Evolutionary conservation across 2,329 filamentous ascomycete genomes (phyloP).

Genomic region (Botrytis pseudocinerea): DNA sequence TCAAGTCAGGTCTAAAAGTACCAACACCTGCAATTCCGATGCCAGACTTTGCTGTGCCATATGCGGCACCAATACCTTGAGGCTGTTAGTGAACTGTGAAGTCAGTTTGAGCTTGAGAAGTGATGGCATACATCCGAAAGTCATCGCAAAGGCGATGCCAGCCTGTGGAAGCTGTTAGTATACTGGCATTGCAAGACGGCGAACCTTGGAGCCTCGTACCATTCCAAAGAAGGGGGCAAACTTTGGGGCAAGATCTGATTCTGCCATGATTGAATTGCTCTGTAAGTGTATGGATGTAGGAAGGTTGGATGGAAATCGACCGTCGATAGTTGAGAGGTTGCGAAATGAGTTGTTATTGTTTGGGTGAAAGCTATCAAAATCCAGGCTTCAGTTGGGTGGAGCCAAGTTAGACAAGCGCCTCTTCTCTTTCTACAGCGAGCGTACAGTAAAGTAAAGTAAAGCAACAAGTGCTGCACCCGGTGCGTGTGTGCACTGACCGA

Average conservation of each 20-base stretch:
- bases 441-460: no score
- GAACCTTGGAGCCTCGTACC: slow-evolving; percentile 54
- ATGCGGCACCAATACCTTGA: slow-evolving; percentile 67
- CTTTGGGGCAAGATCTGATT: slow-evolving; percentile 67
- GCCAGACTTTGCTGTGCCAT: slow-evolving; percentile 84
- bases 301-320: slow-evolving; percentile 24
- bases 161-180: slow-evolving; percentile 52
- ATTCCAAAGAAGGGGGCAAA: slow-evolving; percentile 89
- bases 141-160: slow-evolving; percentile 79
- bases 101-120: neutral
- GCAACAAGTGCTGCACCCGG: no score
- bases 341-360: slow-evolving; percentile 25
- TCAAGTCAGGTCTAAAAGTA: slow-evolving; percentile 80
- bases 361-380: slow-evolving; percentile 18
- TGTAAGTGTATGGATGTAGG: neutral
- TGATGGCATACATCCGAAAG: slow-evolving; percentile 70
- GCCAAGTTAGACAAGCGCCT: slow-evolving; percentile 5
- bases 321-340: slow-evolving; percentile 16
- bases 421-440: neutral
- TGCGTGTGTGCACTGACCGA: neutral
- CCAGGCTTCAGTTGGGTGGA: slow-evolving; percentile 2
- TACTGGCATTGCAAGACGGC: slow-evolving; percentile 22
- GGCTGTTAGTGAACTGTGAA: neutral
- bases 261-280: slow-evolving; percentile 48
- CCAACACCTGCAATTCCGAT: slow-evolving; percentile 86